Base-by-base conservation (phyloP, 2,329 filamentous ascomycete genomes). In the Diplocarpon mali region DNA sequence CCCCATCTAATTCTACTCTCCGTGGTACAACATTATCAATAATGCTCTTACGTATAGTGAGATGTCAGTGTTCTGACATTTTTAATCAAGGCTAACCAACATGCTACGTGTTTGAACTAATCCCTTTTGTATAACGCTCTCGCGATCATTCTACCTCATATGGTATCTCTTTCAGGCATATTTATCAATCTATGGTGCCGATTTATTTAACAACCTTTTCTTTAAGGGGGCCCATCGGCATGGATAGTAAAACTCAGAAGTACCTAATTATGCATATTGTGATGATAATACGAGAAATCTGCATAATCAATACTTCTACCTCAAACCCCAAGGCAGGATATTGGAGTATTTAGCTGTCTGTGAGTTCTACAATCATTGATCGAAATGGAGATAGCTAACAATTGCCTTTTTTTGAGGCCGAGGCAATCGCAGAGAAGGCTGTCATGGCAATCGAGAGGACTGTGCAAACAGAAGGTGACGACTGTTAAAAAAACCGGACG, bases 31-130 rank as follows among this genome's bases (percentile, higher is more conserved):
- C 54, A 68, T 81, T 42, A 77, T 76, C 13, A 79, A 80, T 59
- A 82, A 82, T 56, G 75, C 78, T 13, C 64, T 83, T 44, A 78
- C 76, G 1, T 80, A 80, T 61, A 80, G 69, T 72, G 44, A 12
- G 57, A 60, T 61, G 67, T 57, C 6, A 14, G n/a, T 14, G 4
- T 28, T 10, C 29, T 28, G 8, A 14, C 6, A 15, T 5, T 17
- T 6, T 10, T 32, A 15, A 31, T 38, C 2, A 30, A 9, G 16
- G 16, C 27, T 38, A 29, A 46, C 35, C 44, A 47, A 15, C 43
- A 53, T 58, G 67, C 9, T 78, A 73, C 59, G 65, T 78, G 4
- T 64, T 78, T 16, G 76, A 80, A 50, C 60, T 79, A n/a, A n/a
- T n/a, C 64, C 76, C 76, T 1, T 80, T 73, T 54, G 65, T 71